Conservation (phyloP, 257 asterid species). For the Cinchona pubescens region DNA sequence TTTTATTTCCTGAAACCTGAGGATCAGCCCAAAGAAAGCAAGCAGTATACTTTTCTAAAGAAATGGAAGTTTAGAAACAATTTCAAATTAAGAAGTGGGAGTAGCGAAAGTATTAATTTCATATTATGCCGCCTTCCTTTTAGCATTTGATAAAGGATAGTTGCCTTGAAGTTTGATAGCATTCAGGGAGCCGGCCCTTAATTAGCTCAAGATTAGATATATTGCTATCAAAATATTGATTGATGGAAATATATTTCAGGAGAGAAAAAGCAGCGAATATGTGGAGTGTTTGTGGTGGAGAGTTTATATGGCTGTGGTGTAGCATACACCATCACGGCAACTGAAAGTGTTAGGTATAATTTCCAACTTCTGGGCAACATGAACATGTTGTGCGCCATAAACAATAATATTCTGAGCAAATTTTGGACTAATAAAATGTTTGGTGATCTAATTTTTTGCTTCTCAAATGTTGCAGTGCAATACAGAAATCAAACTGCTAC, state of each 20-base stretch:
- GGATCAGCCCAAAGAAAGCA: no score
- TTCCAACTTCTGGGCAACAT: background rate
- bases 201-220: background rate
- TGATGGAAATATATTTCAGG: slow-evolving; percentile 23
- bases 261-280: slow-evolving; percentile 26
- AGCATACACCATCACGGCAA: slow-evolving; percentile 41
- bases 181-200: background rate
- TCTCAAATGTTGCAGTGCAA: slow-evolving; percentile 51
- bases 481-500: slow-evolving; percentile 68
- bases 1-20: no score
- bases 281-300: slow-evolving; percentile 33
- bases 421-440: background rate
- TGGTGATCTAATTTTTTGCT: background rate
- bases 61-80: no score
- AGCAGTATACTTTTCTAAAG: no score
- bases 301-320: slow-evolving; percentile 35
- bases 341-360: slow-evolving; percentile 18
- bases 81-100: no score
- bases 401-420: background rate
- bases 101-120: no score
- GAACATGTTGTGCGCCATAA: background rate
- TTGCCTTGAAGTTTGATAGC: no score
- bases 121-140: no score
- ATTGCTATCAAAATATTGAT: background rate
- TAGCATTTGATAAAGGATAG: no score